Evolutionary conservation across 225 moss, liverwort and hornwort species (phyloP).

Genomic region (Pleurozium schreberi): DNA sequence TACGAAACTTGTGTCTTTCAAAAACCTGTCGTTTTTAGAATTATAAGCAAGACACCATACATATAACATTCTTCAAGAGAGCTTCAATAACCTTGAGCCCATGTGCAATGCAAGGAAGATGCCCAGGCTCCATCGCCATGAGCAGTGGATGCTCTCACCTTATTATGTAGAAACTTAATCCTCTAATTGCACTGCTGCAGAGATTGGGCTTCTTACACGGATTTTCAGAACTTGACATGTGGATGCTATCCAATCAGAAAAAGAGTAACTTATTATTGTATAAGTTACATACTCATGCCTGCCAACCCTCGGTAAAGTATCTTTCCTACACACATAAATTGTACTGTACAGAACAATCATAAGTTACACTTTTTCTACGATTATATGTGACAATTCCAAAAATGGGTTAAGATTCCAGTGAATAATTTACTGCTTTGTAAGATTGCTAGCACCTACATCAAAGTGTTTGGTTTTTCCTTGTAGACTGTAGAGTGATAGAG

Average conservation of each 20-base stretch:
- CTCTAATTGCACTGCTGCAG: not conserved
- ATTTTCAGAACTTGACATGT: not conserved
- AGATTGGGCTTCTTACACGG: not conserved
- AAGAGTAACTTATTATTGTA: not conserved
- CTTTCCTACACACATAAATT: not conserved
- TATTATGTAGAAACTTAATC: no score
- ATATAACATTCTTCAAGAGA: not conserved
- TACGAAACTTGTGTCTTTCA: not conserved
- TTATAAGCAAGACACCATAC: not conserved
- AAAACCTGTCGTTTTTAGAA: not conserved
- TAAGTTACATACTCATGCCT: not conserved
- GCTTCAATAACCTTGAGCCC: not conserved
- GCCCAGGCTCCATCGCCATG: not conserved
- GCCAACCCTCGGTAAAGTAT: not conserved
- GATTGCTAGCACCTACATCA: not conserved
- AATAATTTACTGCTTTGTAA: not conserved
- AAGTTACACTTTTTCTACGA: not conserved
- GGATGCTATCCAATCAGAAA: not conserved
- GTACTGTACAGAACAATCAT: not conserved
- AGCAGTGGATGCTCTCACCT: not conserved
- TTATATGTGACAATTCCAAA: not conserved
- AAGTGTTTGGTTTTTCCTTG: not conserved
- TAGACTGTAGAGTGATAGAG: no score
- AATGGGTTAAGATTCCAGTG: not conserved
- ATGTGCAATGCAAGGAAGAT: not conserved